Evolutionary conservation across 345 rosid genomes (phyloP), one percentile per base, ranked within the genome.

Genomic region (Aegle marmelos): DNA sequence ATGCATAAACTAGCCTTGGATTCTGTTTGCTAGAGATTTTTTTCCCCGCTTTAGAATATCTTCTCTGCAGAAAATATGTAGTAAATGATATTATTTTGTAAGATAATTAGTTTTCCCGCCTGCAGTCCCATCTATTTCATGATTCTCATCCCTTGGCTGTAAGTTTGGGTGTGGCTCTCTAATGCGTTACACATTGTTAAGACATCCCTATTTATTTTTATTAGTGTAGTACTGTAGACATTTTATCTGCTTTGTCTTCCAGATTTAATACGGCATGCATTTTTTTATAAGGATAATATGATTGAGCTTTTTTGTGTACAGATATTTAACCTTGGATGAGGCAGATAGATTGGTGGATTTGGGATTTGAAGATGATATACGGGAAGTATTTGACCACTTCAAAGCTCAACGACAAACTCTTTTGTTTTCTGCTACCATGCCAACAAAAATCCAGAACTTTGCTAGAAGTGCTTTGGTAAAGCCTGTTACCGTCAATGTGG

Each of bases 321-420:
- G 98, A 91, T 95, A 93, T 70, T 83, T 95, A 87, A 93, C 98
- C 60, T 82, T 95, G 72, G 98, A 95, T 81, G 98, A 95, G 85
- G 98, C 98, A 16, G 98, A 95, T 83, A 88, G 98, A 70, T 83
- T 93, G 78, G 98, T 95, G 79, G 98, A 95, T 88, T 87, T 91
- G 85, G 98, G 98, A 53, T 95, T 93, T 76, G 98, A 95, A 86
- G 98, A 93, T 79, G 98, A 95, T 86, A 95, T 95, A 65, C 91
- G 98, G 73, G 98, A 93, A 86, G 98, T 93, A 45, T 94, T 94
- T 76, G 97, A 94, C 81, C 93, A 93, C 81, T 92, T 95, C 59
- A 95, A 93, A 81, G 93, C 97, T 74, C 98, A 95, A 71, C 86
- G 98, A 75, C 97, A 95, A 78, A 95, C 98, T 17, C 98, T 93